phyloP scores from a whole-genome alignment of 2,329 filamentous ascomycete genomes.

The Pseudopyricularia cyperi region DNA sequence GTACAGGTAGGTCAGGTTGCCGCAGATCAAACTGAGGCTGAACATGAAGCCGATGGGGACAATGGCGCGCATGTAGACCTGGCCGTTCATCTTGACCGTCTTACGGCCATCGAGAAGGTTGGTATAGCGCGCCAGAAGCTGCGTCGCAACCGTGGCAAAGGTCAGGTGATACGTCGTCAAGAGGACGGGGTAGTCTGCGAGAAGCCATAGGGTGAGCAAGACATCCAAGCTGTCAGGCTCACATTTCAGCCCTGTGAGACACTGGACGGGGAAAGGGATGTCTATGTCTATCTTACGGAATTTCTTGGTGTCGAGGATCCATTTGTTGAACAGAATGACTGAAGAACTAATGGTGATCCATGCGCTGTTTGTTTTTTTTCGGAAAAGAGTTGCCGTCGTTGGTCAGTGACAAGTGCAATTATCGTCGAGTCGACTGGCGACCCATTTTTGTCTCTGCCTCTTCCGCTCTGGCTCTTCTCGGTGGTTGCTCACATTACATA shows the following conservation, averaged over 20 bases:
- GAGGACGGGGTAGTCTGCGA: constrained; percentile 58
- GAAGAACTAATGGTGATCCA: constrained; percentile 91
- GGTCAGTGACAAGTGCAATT: neutral
- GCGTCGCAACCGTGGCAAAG: constrained; percentile 90
- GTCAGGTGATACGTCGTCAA: constrained; percentile 92
- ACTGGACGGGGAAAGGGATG: neutral
- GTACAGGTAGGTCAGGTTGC: constrained; percentile 91
- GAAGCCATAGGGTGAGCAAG: neutral
- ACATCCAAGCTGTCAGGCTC: too few species aligned
- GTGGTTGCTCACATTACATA: constrained; percentile 55
- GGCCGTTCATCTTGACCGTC: constrained; percentile 92
- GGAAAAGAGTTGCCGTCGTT: neutral
- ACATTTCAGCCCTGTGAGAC: too few species aligned
- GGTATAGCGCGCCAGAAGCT: constrained; percentile 82
- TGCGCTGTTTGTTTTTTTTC: constrained; percentile 50
- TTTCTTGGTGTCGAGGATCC: constrained; percentile 73
- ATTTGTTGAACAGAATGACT: constrained; percentile 99
- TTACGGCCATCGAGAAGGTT: constrained; percentile 85
- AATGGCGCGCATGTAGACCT: constrained; percentile 84
- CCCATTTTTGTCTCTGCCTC: too few species aligned
- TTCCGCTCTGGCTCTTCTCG: neutral
- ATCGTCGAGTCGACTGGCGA: too few species aligned
- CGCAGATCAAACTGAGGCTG: constrained; percentile 89
- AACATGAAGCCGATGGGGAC: constrained; percentile 94
- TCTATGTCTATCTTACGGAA: constrained; percentile 61